These are phyloP conservation scores for Yamadazyma epiphylla DNA, from an alignment of 1,139 yeast species.

Conservation along the genomic window DNA sequence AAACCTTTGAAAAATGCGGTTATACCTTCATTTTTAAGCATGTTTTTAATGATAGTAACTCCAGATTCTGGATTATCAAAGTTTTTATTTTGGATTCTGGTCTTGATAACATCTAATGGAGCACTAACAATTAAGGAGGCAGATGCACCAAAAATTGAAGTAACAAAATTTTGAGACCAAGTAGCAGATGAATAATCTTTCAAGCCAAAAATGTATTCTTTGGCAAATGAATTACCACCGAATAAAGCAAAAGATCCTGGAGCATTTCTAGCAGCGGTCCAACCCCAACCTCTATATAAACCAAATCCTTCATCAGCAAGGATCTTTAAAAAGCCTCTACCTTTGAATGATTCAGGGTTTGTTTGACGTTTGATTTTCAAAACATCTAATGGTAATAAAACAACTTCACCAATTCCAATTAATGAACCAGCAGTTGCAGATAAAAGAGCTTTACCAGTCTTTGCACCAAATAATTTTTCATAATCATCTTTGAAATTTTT, in stretches of 20 bases:
- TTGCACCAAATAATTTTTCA: constrained; percentile 79
- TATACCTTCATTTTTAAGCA: constrained; percentile 85
- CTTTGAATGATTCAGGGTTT: constrained; percentile 96
- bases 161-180: constrained; percentile 90
- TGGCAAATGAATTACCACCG: constrained; percentile 98
- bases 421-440: constrained; percentile 97
- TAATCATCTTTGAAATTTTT: constrained; percentile 67
- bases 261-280: constrained; percentile 99
- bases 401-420: constrained; percentile 97
- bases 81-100: constrained; percentile 95
- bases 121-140: constrained; percentile 96
- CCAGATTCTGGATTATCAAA: constrained; percentile 97
- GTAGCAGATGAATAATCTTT: constrained; percentile 86
- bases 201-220: constrained; percentile 87
- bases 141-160: constrained; percentile 97
- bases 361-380: constrained; percentile 98
- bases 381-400: constrained; percentile 91
- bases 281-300: constrained; percentile 97
- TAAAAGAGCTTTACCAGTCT: constrained; percentile 93
- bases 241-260: constrained; percentile 97
- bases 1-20: constrained; percentile 95
- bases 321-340: constrained; percentile 90
- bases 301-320: constrained; percentile 89
- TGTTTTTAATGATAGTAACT: constrained; percentile 84
- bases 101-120: constrained; percentile 96